phyloP scores from a whole-genome alignment of 768 basidiomycete genomes.

The Tephrocybe sp. region DNA sequence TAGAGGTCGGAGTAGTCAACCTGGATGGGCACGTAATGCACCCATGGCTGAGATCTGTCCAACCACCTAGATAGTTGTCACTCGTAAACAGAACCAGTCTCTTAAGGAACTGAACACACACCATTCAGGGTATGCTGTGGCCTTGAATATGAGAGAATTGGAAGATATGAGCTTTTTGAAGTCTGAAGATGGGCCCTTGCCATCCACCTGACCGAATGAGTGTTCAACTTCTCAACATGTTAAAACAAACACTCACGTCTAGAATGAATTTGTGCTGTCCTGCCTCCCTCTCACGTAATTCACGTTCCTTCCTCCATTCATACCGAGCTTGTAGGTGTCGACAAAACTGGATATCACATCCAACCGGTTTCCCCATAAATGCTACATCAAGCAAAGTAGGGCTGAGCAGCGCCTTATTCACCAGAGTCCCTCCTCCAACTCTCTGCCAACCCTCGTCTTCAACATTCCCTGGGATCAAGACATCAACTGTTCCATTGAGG shows the following conservation, averaged over 20 bases:
- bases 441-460: slow-evolving; percentile 13
- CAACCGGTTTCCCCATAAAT: slow-evolving; percentile 41
- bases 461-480: slow-evolving; percentile 28
- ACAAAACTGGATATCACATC: slow-evolving; percentile 43
- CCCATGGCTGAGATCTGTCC: slow-evolving; percentile 59
- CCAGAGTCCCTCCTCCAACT: slow-evolving; percentile 32
- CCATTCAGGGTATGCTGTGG: slow-evolving; percentile 71
- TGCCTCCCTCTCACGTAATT: slow-evolving; percentile 33
- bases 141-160: slow-evolving; percentile 62
- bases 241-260: slow-evolving; percentile 39
- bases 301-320: slow-evolving; percentile 42
- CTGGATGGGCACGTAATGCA: slow-evolving; percentile 67
- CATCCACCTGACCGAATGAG: slow-evolving; percentile 39
- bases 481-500: slow-evolving; percentile 29
- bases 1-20: slow-evolving; percentile 59
- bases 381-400: slow-evolving; percentile 55
- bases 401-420: slow-evolving; percentile 37
- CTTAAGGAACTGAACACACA: slow-evolving; percentile 19
- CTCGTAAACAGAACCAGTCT: background rate
- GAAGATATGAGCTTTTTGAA: slow-evolving; percentile 59
- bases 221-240: background rate
- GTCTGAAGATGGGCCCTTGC: slow-evolving; percentile 61
- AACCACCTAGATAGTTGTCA: slow-evolving; percentile 35
- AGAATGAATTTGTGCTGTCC: slow-evolving; percentile 56
- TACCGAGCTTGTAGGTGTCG: slow-evolving; percentile 40